Evolutionary conservation across 2,329 filamentous ascomycete genomes (phyloP), one percentile per base, ranked within the genome.

Genomic region (Pestalotiopsis sp.): DNA sequence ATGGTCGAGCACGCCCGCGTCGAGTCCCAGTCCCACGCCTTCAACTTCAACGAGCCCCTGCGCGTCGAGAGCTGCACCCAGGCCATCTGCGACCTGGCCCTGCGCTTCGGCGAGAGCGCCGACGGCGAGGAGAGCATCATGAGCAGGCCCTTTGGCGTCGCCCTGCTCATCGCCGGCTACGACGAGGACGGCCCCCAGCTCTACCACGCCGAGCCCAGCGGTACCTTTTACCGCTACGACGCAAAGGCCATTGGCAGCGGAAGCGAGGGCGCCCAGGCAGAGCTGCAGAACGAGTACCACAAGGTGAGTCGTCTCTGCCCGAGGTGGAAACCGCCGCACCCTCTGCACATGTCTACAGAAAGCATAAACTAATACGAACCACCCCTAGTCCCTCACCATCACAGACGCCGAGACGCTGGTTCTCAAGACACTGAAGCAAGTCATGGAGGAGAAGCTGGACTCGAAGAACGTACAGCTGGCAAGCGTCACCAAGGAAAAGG

Each of bases 361-460:
- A 17, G 58, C 26, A 48, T 24, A 10, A 35, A 48, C 60, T 52
- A 24, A 63, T 22, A 9, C 30, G n/a, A 14, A 4, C 24, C 17
- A 57, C 24, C 68, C 30, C 44, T 71, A 92, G 88, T 98, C 95
- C 68, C 87, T 99, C 71, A 97, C 94, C 56, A 91, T 99, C 70
- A 85, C 88, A 67, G 96, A 99, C 78, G 96, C 96, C 68, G 96
- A 99, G 84, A 96, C 94, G 3, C 84, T 99, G 72, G 94, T 97
- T 64, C 86, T 99, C 77, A 98, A 98, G 89, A 99, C 96, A 48
- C 82, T 99, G 80, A 99, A 98, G 88, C 96, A 99, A 84, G 96
- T 99, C 74, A 99, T 99, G 96, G 96, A 99, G 84, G 96, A 99
- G 89, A 99, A 99, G 86, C 87, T 99, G 69, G 96, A 99, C 80